A percentile compares a stretch with the other conserved stretches of the same genome.
phyloP scores from a whole-genome alignment of 2,329 filamentous ascomycete genomes.

The Calonectria honghensis region DNA sequence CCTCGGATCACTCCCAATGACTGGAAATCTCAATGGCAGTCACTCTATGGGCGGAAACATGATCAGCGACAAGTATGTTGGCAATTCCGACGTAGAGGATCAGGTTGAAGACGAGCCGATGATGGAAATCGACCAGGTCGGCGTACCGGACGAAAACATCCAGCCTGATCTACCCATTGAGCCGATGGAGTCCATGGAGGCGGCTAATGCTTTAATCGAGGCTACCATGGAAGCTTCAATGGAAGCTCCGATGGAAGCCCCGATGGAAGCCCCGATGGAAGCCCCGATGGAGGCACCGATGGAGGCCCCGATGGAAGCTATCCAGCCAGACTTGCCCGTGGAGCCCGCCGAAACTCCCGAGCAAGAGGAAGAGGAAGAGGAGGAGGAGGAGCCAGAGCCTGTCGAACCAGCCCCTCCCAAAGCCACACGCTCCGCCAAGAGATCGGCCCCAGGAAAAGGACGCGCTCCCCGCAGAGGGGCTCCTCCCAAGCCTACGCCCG shows the following conservation, averaged over 20 bases:
- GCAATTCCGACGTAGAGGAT: conserved; percentile 56
- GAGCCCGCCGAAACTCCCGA: conserved; percentile 34
- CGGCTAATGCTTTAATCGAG: conserved; percentile 32
- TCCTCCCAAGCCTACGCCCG: conserved; percentile 49
- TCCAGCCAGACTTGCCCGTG: conserved; percentile 37
- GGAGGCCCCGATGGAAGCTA: neutral
- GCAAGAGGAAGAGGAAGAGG: conserved; percentile 3
- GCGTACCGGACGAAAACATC: conserved; percentile 49
- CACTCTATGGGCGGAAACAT: conserved; percentile 29
- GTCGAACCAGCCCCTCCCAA: conserved; percentile 52
- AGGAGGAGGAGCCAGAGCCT: conserved; percentile 26
- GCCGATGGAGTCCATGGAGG: conserved; percentile 56
- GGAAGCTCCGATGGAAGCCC: conserved; percentile 43
- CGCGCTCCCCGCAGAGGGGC: conserved; percentile 50
- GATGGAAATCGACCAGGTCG: conserved; percentile 42
- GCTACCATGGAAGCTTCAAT: conserved; percentile 26
- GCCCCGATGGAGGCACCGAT: conserved; percentile 22
- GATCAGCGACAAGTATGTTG: conserved; percentile 56
- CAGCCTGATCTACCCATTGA: conserved; percentile 53
- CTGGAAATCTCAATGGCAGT: conserved; percentile 35
- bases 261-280: conserved; percentile 29
- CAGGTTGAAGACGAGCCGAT: conserved; percentile 39
- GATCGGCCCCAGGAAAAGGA: conserved; percentile 53
- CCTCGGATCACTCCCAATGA: conserved; percentile 50
- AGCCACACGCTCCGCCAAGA: conserved; percentile 53